Evolutionary conservation across 164 flowering plant species (phyloP).

Genomic region (Kalanchoe fedtschenkoi): DNA sequence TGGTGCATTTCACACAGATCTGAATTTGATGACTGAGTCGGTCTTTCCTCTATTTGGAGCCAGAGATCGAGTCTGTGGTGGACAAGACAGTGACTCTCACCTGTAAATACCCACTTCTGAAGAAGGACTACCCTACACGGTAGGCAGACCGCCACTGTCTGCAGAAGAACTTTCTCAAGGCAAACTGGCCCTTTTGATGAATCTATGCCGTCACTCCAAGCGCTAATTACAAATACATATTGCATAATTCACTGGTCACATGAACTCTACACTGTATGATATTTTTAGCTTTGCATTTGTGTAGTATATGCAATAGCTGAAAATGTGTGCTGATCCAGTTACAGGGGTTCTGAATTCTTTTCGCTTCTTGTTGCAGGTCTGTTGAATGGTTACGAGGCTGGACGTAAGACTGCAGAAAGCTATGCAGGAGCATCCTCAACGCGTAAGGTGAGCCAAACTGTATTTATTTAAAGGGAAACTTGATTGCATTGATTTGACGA

Average conservation of each 20-base stretch:
- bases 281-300: too few relatives aligned
- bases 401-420: constrained; percentile 63
- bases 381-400: constrained; percentile 64
- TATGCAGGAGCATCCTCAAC: constrained; percentile 50
- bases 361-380: constrained; percentile 29
- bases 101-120: constrained; percentile 17
- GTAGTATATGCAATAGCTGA: too few relatives aligned
- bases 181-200: constrained; percentile 17
- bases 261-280: too few relatives aligned
- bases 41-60: too few relatives aligned
- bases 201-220: background rate
- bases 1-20: background rate
- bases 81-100: constrained; percentile 42
- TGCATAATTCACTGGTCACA: too few relatives aligned
- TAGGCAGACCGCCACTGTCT: constrained; percentile 10
- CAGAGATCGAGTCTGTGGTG: constrained; percentile 45
- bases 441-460: constrained; percentile 61
- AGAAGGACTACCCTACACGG: constrained; percentile 7
- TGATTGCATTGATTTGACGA: background rate
- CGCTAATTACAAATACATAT: background rate
- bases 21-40: background rate
- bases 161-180: constrained; percentile 9
- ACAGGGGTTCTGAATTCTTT: background rate
- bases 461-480: too few relatives aligned
- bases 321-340: too few relatives aligned